Evolutionary conservation across 2,329 filamentous ascomycete species (phyloP).

Genomic region (Exophiala xenobiotica): DNA sequence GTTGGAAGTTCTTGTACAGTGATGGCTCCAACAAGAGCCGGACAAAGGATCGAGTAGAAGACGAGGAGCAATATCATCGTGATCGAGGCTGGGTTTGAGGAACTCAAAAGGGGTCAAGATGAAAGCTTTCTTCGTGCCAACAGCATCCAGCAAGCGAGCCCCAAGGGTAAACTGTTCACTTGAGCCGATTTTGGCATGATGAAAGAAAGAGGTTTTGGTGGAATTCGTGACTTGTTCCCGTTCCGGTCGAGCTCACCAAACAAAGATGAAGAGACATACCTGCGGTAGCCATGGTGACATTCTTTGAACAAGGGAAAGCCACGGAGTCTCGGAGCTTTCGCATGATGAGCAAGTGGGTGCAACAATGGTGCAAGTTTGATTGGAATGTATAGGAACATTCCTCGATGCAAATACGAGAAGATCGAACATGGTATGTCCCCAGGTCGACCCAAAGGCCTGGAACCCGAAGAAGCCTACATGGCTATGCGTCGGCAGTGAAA

Average conservation of each 20-base stretch:
- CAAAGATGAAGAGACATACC: conserved; percentile 22
- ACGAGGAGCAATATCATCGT: conserved; percentile 14
- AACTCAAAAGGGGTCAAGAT: not conserved
- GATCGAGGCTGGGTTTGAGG: conserved; percentile 5
- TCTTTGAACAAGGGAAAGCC: conserved; percentile 21
- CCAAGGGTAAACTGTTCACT: not conserved
- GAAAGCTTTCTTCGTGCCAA: not conserved
- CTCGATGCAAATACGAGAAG: too few relatives aligned
- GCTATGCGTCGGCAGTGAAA: too few relatives aligned
- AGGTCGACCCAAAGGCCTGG: too few relatives aligned
- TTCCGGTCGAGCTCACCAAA: conserved; percentile 20
- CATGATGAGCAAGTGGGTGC: too few relatives aligned
- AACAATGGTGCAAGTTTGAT: not conserved
- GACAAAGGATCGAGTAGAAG: conserved; percentile 8
- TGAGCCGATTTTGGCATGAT: conserved; percentile 1
- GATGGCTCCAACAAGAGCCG: conserved; percentile 13
- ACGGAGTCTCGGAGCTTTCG: too few relatives aligned
- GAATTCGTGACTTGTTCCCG: not conserved
- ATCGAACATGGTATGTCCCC: too few relatives aligned
- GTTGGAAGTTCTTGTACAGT: conserved; percentile 25
- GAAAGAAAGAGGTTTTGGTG: not conserved
- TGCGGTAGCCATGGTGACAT: conserved; percentile 17
- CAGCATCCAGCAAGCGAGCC: conserved; percentile 9
- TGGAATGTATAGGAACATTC: too few relatives aligned
- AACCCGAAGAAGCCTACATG: too few relatives aligned